phyloP scores from a whole-genome alignment of 306 rosid species.

The Carpinus viminea region DNA sequence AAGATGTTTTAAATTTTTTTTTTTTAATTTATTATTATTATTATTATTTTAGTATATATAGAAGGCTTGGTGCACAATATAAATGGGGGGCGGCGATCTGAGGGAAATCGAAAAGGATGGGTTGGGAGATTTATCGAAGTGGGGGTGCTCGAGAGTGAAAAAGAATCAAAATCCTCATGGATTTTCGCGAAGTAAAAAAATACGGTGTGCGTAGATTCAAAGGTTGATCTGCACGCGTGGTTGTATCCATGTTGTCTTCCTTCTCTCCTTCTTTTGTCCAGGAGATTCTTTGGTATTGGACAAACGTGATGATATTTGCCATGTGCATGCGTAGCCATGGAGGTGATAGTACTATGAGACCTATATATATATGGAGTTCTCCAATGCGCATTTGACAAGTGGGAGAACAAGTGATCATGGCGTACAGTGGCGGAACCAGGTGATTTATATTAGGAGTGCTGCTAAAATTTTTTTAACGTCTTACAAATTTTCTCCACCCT shows the following conservation, averaged over 20 bases:
- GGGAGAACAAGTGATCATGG: conserved; percentile 7
- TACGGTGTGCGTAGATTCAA: conserved; percentile 28
- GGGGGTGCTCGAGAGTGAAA: conserved; percentile 35
- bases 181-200: conserved; percentile 49
- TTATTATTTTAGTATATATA: too few species aligned
- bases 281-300: neutral
- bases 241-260: conserved; percentile 18
- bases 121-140: conserved; percentile 40
- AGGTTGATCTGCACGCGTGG: conserved; percentile 45
- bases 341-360: neutral
- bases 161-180: conserved; percentile 50
- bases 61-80: too few species aligned
- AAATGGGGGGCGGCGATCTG: too few species aligned
- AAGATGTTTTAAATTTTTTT: too few species aligned
- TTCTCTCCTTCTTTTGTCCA: neutral
- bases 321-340: conserved; percentile 19
- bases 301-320: neutral
- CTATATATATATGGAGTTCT: neutral
- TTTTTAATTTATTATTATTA: too few species aligned
- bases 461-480: too few species aligned
- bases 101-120: too few species aligned
- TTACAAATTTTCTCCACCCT: too few species aligned
- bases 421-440: too few species aligned
- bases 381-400: neutral
- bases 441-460: too few species aligned